A percentile compares a stretch with the other conserved stretches of the same genome.
phyloP scores from a whole-genome alignment of 176 grass and related monocot genomes.

The Calamus simplicifolius region DNA sequence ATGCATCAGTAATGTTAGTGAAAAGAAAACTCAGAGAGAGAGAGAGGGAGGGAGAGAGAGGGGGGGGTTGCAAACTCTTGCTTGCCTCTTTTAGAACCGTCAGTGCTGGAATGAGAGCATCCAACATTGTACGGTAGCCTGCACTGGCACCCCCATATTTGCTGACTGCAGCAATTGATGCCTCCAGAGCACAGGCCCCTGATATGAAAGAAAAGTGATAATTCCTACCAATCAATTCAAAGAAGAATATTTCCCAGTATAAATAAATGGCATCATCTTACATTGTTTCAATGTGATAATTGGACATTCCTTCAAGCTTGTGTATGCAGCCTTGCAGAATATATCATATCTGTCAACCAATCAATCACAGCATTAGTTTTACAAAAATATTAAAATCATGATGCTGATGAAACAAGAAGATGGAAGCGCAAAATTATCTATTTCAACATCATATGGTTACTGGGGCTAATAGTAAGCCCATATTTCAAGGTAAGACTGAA shows the following conservation, averaged over 20 bases:
- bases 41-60: not conserved
- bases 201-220: constrained; percentile 8
- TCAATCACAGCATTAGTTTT: too few relatives aligned
- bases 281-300: constrained; percentile 64
- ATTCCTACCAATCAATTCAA: too few relatives aligned
- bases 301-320: constrained; percentile 70
- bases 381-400: too few relatives aligned
- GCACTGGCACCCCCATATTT: constrained; percentile 90
- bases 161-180: constrained; percentile 75
- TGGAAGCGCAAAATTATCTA: too few relatives aligned
- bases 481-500: not conserved
- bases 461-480: too few relatives aligned
- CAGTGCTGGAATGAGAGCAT: constrained; percentile 95
- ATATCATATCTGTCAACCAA: constrained; percentile 67
- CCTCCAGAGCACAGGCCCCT: constrained; percentile 87
- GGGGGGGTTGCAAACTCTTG: not conserved
- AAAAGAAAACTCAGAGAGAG: constrained; percentile 6
- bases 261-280: constrained; percentile 27
- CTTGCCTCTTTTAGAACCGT: constrained; percentile 62
- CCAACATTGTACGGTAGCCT: constrained; percentile 93
- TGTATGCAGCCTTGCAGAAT: constrained; percentile 96
- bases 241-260: not conserved
- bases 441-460: too few relatives aligned
- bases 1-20: constrained; percentile 4
- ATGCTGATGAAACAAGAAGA: too few relatives aligned